phyloP scores from a whole-genome alignment of 169 alveolate species.

The Cryptosporidium ubiquitum region DNA sequence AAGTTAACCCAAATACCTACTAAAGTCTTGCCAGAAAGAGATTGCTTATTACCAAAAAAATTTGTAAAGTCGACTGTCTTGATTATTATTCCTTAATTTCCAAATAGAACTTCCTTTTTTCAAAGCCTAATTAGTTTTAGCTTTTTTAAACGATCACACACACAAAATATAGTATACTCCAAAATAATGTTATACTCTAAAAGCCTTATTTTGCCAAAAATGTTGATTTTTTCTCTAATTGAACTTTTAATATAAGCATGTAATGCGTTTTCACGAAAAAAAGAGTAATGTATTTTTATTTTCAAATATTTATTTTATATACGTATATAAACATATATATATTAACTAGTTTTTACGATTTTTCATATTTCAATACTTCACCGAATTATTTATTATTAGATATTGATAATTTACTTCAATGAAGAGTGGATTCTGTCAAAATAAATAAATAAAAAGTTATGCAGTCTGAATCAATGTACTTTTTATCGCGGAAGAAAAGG shows the following conservation, averaged over 20 bases:
- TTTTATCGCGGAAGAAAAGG: not conserved
- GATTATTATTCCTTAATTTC: not conserved
- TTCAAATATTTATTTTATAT: not conserved
- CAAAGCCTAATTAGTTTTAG: not conserved
- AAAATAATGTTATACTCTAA: no score
- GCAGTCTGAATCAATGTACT: not conserved
- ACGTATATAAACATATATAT: no score
- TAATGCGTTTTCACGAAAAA: not conserved
- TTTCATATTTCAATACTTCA: not conserved
- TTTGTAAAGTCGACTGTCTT: not conserved
- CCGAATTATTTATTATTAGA: not conserved
- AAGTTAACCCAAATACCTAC: no score
- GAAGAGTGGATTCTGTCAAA: not conserved
- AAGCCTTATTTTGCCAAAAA: not conserved
- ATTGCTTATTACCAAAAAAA: not conserved
- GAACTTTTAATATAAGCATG: not conserved
- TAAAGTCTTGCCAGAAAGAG: not conserved
- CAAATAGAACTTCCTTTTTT: not conserved
- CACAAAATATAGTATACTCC: no score
- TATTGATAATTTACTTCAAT: no score
- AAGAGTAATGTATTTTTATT: no score
- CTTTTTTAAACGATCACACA: not conserved
- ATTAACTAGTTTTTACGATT: not conserved
- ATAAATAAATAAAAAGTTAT: no score
- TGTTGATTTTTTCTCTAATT: not conserved